phyloP scores from a whole-genome alignment of 192 early-diverging fungal species.

The Coemansia sp. region DNA sequence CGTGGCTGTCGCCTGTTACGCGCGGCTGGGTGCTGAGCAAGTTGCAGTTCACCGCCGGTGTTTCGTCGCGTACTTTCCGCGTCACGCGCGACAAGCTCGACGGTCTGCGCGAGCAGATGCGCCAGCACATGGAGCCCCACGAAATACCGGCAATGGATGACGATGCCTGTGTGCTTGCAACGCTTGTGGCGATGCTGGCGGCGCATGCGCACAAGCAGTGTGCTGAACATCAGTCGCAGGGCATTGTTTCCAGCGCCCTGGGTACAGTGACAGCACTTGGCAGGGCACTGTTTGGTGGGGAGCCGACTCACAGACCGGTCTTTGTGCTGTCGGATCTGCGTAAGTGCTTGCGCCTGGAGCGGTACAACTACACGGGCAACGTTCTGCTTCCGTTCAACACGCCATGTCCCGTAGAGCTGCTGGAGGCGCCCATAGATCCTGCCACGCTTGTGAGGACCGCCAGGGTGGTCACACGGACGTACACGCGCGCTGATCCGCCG shows the following conservation, averaged over 20 bases:
- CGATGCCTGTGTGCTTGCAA: slow-evolving; percentile 31
- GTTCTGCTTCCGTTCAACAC: slow-evolving; percentile 39
- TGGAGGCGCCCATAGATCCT: slow-evolving; percentile 23
- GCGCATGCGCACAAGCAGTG: slow-evolving; percentile 40
- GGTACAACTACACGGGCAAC: slow-evolving; percentile 45
- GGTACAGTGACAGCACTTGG: background rate
- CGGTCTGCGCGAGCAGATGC: slow-evolving; percentile 14
- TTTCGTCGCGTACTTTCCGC: slow-evolving; percentile 40
- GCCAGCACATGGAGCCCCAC: background rate
- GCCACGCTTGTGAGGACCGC: slow-evolving; percentile 19
- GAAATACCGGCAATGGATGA: background rate
- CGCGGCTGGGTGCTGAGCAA: slow-evolving; percentile 31
- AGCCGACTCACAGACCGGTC: background rate
- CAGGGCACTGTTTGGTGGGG: slow-evolving; percentile 4
- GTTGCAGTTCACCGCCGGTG: slow-evolving; percentile 22
- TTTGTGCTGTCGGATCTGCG: slow-evolving; percentile 33
- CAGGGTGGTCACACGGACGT: slow-evolving; percentile 11
- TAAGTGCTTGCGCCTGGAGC: slow-evolving; percentile 22
- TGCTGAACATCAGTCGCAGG: background rate
- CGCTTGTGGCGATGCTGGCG: slow-evolving; percentile 39
- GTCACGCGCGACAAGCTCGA: slow-evolving; percentile 19
- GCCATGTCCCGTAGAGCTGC: slow-evolving; percentile 24
- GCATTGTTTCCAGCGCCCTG: background rate
- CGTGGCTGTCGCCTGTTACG: slow-evolving; percentile 46
- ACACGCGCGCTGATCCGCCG: slow-evolving; percentile 29